Percentiles rank a stretch among this genome's conserved stretches.
These are phyloP conservation scores for Penicillium cinerascens DNA, from an alignment of 495 filamentous ascomycete genomes.

Conservation along the genomic window DNA sequence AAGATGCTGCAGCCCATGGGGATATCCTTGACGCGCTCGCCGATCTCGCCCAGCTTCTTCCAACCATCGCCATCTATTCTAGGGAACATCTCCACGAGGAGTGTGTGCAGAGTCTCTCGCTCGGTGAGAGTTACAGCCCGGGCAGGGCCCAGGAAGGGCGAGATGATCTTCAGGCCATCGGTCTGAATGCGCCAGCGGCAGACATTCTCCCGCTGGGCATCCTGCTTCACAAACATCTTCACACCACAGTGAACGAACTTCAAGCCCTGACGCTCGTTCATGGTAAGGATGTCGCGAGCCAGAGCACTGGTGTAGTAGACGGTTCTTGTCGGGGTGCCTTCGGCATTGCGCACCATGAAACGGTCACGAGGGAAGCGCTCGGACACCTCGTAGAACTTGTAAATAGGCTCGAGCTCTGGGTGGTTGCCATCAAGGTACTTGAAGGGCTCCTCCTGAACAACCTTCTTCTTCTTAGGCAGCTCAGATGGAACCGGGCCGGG, in stretches of 20 bases:
- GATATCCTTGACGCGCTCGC: constrained; percentile 72
- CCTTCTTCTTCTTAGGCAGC: constrained; percentile 39
- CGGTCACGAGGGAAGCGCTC: constrained; percentile 80
- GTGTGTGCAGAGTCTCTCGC: constrained; percentile 68
- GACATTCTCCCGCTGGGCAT: constrained; percentile 76
- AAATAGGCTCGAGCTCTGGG: constrained; percentile 68
- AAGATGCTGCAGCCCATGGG: constrained; percentile 91
- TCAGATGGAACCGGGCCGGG: constrained; percentile 12
- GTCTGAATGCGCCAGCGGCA: constrained; percentile 94
- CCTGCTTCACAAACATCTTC: constrained; percentile 98
- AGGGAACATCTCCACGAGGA: constrained; percentile 94
- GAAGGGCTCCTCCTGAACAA: constrained; percentile 79
- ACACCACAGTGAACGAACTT: constrained; percentile 96
- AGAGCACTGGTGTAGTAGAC: constrained; percentile 94
- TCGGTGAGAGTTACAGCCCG: constrained; percentile 70
- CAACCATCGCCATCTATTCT: constrained; percentile 66
- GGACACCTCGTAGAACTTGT: constrained; percentile 77
- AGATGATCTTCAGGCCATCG: constrained; percentile 82
- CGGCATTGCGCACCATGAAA: constrained; percentile 92
- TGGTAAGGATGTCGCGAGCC: constrained; percentile 71
- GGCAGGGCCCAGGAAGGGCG: constrained; percentile 79
- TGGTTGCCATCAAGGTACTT: constrained; percentile 76
- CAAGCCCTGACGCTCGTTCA: constrained; percentile 84
- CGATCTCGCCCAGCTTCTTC: constrained; percentile 80
- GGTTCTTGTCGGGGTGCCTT: constrained; percentile 75